Conservation (phyloP, 2,329 filamentous ascomycete species). For the Raffaelea ambrosiae region DNA sequence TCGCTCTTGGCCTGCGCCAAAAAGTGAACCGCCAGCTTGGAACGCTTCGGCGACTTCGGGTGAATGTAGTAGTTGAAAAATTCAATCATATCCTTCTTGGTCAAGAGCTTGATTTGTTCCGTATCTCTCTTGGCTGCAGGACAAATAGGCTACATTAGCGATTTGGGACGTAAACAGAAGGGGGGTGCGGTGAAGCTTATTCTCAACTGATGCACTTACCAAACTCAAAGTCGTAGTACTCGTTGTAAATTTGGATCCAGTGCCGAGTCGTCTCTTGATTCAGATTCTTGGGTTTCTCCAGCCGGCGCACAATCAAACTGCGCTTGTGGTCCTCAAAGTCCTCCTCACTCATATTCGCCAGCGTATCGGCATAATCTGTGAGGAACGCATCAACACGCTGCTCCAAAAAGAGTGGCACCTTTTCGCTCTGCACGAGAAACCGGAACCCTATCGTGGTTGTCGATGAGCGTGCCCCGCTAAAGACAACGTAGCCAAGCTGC, state of each 20-base stretch:
- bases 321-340: slow-evolving; percentile 90
- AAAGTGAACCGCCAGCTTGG: slow-evolving; percentile 81
- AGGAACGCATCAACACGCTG: slow-evolving; percentile 82
- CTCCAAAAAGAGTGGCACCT: slow-evolving; percentile 74
- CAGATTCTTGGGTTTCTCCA: slow-evolving; percentile 91
- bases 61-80: slow-evolving; percentile 73
- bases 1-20: slow-evolving; percentile 59
- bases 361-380: slow-evolving; percentile 50
- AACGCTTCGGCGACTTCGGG: slow-evolving; percentile 61
- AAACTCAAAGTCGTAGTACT: slow-evolving; percentile 84
- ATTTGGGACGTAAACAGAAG: too few species aligned
- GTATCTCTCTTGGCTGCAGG: slow-evolving; percentile 64
- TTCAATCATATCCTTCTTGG: slow-evolving; percentile 68
- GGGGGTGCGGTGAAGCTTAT: too few species aligned
- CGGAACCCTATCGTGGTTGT: slow-evolving; percentile 78
- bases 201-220: too few species aligned
- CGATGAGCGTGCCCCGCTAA: slow-evolving; percentile 64
- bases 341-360: slow-evolving; percentile 68
- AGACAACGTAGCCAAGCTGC: slow-evolving; percentile 94
- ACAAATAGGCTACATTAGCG: not conserved
- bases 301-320: slow-evolving; percentile 74
- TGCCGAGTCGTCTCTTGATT: slow-evolving; percentile 74
- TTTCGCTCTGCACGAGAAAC: slow-evolving; percentile 90
- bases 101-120: slow-evolving; percentile 61
- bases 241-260: slow-evolving; percentile 76